Evolutionary conservation across 1,284 basidiomycete genomes (phyloP), one percentile per base, ranked within the genome.

Genomic region (Puccinia horiana): DNA sequence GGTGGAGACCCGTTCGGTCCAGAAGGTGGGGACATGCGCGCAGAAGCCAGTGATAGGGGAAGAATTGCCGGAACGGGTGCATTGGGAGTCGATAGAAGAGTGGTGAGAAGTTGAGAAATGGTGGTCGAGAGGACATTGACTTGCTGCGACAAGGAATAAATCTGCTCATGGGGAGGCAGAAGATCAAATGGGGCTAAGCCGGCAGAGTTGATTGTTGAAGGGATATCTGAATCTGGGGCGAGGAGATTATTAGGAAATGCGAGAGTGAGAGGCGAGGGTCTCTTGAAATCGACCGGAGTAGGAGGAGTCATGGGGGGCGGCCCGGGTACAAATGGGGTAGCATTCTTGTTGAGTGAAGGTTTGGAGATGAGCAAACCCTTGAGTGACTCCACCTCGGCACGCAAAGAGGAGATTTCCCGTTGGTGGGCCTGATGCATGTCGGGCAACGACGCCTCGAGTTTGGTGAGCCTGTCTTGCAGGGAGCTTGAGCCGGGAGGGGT

Each of bases 111-210:
- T 44, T 79, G 77, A 79, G 77, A 79, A 49, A 79, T 70, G 1
- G 77, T 79, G 20, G 44, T 40, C n/a, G 77, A 79, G 49, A 79
- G 63, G 35, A 79, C 52, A n/a, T 79, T 79, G n/a, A 79, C 77
- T 58, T 79, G 77, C 12, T 79, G 26, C 11, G 77, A 70, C n/a
- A 79, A 70, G n/a, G 77, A 79, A 26, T 70, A 35, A 3, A 79
- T 70, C 47, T 79, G 77, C 5, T 70, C 65, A 79, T 69, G 63
- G 23, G 69, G 77, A 29, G 77, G 49, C 35, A 70, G 52, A 26
- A 37, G 52, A 40, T 72, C 52, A 42, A 79, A 70, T n/a, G 63
- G 32, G 85, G 86, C 47, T 85, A 86, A 76, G 84, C 84, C 23
- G 86, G 86, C 6, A 85, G 74, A 29, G 42, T 1, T 37, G 23